phyloP scores from a whole-genome alignment of 2,329 filamentous ascomycete species.

The Nigrograna mackinnonii region DNA sequence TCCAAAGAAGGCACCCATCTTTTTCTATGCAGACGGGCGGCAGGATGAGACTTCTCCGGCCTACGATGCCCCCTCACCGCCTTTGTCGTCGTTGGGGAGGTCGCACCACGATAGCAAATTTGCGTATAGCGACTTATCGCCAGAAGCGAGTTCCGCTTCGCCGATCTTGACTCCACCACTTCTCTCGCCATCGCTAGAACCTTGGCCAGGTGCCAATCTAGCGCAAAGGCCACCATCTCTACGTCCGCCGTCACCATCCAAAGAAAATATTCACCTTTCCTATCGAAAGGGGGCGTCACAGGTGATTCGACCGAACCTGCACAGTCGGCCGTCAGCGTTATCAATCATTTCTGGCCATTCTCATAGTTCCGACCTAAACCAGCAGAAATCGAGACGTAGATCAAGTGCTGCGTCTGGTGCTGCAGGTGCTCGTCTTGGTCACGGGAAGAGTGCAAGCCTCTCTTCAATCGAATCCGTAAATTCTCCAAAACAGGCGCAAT shows the following conservation, averaged over 20 bases:
- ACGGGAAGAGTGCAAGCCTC: constrained; percentile 46
- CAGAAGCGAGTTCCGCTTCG: constrained; percentile 42
- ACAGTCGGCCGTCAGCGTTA: constrained; percentile 32
- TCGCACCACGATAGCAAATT: constrained; percentile 59
- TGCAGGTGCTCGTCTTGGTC: constrained; percentile 30
- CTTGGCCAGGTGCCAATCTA: constrained; percentile 14
- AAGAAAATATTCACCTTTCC: constrained; percentile 53
- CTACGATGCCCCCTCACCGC: constrained; percentile 34
- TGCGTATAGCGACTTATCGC: constrained; percentile 68
- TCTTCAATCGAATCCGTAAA: constrained; percentile 51
- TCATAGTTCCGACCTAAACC: constrained; percentile 20
- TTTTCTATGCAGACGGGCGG: constrained; percentile 57
- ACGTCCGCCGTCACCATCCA: constrained; percentile 49
- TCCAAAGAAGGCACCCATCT: constrained; percentile 50
- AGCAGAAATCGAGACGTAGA: constrained; percentile 26
- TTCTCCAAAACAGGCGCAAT: constrained; percentile 28
- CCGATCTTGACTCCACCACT: constrained; percentile 37
- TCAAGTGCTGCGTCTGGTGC: constrained; percentile 37
- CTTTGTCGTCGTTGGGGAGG: constrained; percentile 32
- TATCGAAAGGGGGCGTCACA: constrained; percentile 55
- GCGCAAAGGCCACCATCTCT: constrained; percentile 22
- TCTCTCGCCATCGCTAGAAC: constrained; percentile 27
- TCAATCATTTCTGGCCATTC: constrained; percentile 33
- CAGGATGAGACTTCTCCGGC: constrained; percentile 36
- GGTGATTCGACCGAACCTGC: constrained; percentile 45